These are phyloP conservation scores for Aspergillus novoparasiticus DNA, from an alignment of 2,329 filamentous ascomycete species.

Conservation along the genomic window DNA sequence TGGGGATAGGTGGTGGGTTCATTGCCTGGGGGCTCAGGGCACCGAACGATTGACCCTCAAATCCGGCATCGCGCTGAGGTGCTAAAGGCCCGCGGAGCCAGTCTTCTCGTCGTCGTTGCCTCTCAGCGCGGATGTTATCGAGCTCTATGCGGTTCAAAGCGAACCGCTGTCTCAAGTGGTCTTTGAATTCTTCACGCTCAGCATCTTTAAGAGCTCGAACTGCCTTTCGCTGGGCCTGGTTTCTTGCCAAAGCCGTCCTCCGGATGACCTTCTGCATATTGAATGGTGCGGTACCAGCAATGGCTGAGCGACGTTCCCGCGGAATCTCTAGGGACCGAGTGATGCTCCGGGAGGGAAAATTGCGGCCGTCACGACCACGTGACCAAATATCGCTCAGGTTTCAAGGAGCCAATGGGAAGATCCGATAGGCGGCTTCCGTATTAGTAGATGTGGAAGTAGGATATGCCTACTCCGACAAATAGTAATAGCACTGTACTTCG, in stretches of 20 bases:
- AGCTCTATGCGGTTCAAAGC: conserved; percentile 36
- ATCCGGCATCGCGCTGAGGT: conserved; percentile 72
- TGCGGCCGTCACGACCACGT: conserved; percentile 24
- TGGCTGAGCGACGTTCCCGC: conserved; percentile 26
- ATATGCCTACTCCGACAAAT: not conserved
- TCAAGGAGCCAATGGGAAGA: not conserved
- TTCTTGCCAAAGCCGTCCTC: conserved; percentile 67
- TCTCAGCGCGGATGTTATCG: conserved; percentile 50
- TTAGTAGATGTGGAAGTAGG: not conserved
- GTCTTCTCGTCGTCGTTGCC: conserved; percentile 68
- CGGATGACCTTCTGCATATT: conserved; percentile 72
- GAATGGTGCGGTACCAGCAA: conserved; percentile 32
- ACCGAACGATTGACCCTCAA: conserved; percentile 60
- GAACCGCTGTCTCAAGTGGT: conserved; percentile 30
- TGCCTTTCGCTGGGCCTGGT: conserved; percentile 56
- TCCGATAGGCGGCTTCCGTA: not conserved
- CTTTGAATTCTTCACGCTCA: conserved; percentile 41
- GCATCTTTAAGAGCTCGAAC: conserved; percentile 48
- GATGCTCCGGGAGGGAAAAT: conserved; percentile 23
- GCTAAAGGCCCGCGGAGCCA: conserved; percentile 78
- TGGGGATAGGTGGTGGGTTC: conserved; percentile 43
- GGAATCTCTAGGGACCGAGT: conserved; percentile 4
- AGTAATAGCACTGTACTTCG: not conserved
- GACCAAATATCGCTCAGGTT: not conserved
- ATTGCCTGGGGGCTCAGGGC: conserved; percentile 48